A percentile compares a stretch with the other conserved stretches of the same genome.
Evolutionary conservation across 768 basidiomycete genomes (phyloP).

Genomic region (Mycena venus): DNA sequence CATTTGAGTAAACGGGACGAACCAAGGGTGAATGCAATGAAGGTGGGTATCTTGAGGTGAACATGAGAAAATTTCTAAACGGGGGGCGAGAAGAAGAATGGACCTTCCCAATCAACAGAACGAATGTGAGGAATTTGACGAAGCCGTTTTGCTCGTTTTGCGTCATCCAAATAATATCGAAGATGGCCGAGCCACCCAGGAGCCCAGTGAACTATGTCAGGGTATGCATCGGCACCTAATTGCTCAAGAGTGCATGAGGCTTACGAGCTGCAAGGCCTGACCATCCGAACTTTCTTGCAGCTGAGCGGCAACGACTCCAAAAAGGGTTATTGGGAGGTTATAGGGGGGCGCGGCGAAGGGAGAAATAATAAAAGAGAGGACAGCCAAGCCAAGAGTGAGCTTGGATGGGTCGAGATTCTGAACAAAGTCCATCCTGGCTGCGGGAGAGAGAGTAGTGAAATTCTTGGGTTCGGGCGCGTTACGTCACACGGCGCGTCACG

Average conservation of each 20-base stretch:
- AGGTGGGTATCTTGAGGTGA: slow-evolving; percentile 69
- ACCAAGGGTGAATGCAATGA: slow-evolving; percentile 60
- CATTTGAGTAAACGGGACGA: neutral
- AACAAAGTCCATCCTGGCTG: slow-evolving; percentile 68
- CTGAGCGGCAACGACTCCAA: slow-evolving; percentile 76
- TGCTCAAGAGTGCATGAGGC: slow-evolving; percentile 15
- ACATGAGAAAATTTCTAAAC: neutral
- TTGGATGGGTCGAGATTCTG: slow-evolving; percentile 81
- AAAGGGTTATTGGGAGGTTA: slow-evolving; percentile 87
- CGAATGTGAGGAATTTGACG: slow-evolving; percentile 65
- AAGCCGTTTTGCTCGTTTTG: slow-evolving; percentile 68
- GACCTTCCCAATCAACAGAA: slow-evolving; percentile 74
- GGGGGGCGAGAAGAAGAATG: neutral
- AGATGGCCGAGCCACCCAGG: slow-evolving; percentile 70
- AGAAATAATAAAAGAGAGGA: slow-evolving; percentile 72
- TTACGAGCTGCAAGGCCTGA: slow-evolving; percentile 75
- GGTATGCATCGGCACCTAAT: neutral
- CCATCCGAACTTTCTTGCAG: slow-evolving; percentile 73
- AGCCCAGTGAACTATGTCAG: slow-evolving; percentile 49
- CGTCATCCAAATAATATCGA: slow-evolving; percentile 81
- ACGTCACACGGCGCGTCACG: neutral
- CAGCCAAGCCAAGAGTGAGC: slow-evolving; percentile 74
- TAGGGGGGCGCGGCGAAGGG: slow-evolving; percentile 75
- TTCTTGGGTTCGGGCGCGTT: neutral
- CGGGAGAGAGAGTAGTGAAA: slow-evolving; percentile 16